Evolutionary conservation across 2,329 filamentous ascomycete species (phyloP).

Genomic region (Arthrobotrys sinensis): DNA sequence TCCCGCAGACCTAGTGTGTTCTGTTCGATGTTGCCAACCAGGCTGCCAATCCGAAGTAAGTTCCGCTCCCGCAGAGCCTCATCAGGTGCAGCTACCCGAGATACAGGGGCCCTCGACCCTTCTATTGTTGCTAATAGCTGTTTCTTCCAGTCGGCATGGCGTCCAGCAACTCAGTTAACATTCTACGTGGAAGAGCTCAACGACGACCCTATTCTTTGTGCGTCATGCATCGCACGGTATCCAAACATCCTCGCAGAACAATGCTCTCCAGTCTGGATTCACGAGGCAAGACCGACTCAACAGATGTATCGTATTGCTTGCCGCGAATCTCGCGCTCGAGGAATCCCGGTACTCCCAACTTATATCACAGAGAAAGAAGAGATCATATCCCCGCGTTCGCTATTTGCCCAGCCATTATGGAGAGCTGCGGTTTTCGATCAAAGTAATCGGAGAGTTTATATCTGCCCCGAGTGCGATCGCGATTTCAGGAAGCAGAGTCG

Average conservation of each 20-base stretch:
- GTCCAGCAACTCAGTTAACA: conserved; percentile 44
- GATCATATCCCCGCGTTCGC: conserved; percentile 49
- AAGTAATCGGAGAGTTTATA: conserved; percentile 43
- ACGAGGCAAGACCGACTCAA: conserved; percentile 6
- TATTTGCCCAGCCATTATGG: conserved; percentile 44
- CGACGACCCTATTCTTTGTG: conserved; percentile 53
- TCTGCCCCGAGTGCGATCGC: conserved; percentile 48
- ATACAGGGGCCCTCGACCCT: background rate
- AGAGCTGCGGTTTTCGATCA: conserved; percentile 29
- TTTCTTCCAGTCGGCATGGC: conserved; percentile 37
- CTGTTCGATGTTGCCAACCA: conserved; percentile 50
- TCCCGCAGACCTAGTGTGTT: conserved; percentile 39
- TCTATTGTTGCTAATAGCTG: conserved; percentile 18
- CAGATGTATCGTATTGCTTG: conserved; percentile 58
- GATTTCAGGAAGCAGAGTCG: conserved; percentile 55
- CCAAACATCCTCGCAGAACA: conserved; percentile 52
- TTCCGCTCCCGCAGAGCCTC: conserved; percentile 16
- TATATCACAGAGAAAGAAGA: conserved; percentile 56
- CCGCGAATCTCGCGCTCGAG: conserved; percentile 46
- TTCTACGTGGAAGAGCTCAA: conserved; percentile 52
- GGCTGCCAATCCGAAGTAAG: conserved; percentile 37
- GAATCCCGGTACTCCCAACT: conserved; percentile 22
- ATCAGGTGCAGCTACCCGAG: conserved; percentile 11
- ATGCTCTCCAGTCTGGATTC: conserved; percentile 36
- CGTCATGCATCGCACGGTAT: conserved; percentile 39